Base-by-base conservation (phyloP, 2,329 filamentous ascomycete species). In the Fusarium sulawesiense region DNA sequence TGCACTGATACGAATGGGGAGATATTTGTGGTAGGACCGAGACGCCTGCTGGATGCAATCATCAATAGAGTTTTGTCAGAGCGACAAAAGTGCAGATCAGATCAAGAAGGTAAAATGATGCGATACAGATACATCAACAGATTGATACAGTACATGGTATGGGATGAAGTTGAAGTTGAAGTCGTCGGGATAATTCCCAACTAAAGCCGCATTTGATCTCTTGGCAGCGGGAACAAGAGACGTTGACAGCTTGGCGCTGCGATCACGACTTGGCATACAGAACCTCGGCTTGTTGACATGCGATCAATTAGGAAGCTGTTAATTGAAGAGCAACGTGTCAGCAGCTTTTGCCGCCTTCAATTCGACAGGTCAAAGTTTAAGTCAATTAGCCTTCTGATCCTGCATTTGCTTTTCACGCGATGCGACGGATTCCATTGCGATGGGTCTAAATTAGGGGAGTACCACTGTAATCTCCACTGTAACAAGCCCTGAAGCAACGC, bases 211-310 rank as follows among this genome's bases (percentile, higher is more conserved):
- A 13, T 23, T 60, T 60, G 46, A 29, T 60, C 54, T 60, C 63
- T 66, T 66, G 63, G 63, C 63, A 60, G 25, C 42, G 37, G 42
- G 18, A n/a, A 12, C 2, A 20, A 25, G 48, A 18, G 18, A 9
- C 20, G n/a, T 32, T 59, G 61, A 49, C 63, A 60, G 61, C 63
- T 66, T 66, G 63, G 63, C 63, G 29, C 29, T 25, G 40, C 13
- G 23, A 40, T 45, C 25, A 10, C 13, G 27, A 54, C 62, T 65
- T 65, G 62, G 62, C 62, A 65, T 25, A 21, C 27, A 21, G 21
- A 21, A 3, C 3, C n/a, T 30, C 27, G 30, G 13, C n/a, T 16
- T 37, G 34, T n/a, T 37, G 18, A 37, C 34, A n/a, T 37, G 0
- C 2, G 18, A 56, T 49, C 23, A 27, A 49, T 56, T 56, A 50